Conservation (phyloP, 805 yeast genomes). For the Kockiozyma suomiensis region DNA sequence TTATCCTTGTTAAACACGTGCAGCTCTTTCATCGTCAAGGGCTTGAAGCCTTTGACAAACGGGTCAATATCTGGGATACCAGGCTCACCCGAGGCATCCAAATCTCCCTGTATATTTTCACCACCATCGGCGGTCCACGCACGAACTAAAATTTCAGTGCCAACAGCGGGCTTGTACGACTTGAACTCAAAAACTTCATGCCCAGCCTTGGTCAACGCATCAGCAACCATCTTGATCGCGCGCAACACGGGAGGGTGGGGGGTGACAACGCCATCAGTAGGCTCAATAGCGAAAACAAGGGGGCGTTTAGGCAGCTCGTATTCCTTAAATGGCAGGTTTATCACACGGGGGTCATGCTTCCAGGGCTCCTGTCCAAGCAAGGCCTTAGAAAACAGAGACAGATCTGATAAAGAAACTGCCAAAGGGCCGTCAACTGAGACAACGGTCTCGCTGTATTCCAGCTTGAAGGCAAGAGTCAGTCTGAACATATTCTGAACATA, state of each 20-base stretch:
- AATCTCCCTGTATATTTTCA: slow-evolving; percentile 29
- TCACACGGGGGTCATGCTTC: slow-evolving; percentile 48
- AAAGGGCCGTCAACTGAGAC: slow-evolving; percentile 59
- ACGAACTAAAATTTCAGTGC: slow-evolving; percentile 23
- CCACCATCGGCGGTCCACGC: slow-evolving; percentile 35
- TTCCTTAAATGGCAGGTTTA: slow-evolving; percentile 45
- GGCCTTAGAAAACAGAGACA: slow-evolving; percentile 53
- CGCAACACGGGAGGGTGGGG: slow-evolving; percentile 56
- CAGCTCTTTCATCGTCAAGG: slow-evolving; percentile 26
- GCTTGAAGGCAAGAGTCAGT: slow-evolving; percentile 41
- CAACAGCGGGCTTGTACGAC: slow-evolving; percentile 40
- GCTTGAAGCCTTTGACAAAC: slow-evolving; percentile 26
- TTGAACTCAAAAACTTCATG: slow-evolving; percentile 55
- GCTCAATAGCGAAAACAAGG: slow-evolving; percentile 48
- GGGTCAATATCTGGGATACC: slow-evolving; percentile 32
- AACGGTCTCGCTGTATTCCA: slow-evolving; percentile 44
- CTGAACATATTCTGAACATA: slow-evolving; percentile 45
- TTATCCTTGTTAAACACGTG: slow-evolving; percentile 31
- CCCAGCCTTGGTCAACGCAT: slow-evolving; percentile 45
- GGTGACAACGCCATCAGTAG: slow-evolving; percentile 49
- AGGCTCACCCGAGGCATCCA: slow-evolving; percentile 34
- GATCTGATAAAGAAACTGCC: slow-evolving; percentile 53
- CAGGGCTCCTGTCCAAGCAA: slow-evolving; percentile 47
- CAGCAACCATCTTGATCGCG: slow-evolving; percentile 46
- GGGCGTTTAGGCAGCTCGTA: slow-evolving; percentile 43